Conservation (phyloP, 1,139 yeast species). For the Candida tropicalis region DNA sequence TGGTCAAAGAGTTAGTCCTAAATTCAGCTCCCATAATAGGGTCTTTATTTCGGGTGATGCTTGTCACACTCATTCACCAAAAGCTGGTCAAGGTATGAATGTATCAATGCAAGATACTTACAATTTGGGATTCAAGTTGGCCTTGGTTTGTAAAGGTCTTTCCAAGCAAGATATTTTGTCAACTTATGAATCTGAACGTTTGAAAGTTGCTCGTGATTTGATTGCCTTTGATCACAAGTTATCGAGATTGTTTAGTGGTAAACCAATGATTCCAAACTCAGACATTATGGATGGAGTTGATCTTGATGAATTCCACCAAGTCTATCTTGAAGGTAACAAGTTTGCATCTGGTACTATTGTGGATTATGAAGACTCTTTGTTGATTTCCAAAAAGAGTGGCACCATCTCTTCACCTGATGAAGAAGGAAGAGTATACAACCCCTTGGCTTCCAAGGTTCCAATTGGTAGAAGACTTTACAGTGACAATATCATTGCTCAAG, state of each 20-base stretch:
- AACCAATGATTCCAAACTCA: conserved; percentile 22
- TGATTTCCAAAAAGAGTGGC: conserved; percentile 12
- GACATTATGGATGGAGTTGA: conserved; percentile 24
- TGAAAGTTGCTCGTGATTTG: conserved; percentile 31
- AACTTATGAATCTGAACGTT: conserved; percentile 33
- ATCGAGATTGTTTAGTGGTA: conserved; percentile 32
- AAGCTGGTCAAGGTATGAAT: conserved; percentile 44
- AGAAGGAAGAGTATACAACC: conserved; percentile 9
- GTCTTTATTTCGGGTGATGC: conserved; percentile 40
- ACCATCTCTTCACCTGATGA: conserved; percentile 7
- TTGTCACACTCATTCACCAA: conserved; percentile 40
- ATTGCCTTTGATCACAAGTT: conserved; percentile 33
- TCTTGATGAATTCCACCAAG: conserved; percentile 27
- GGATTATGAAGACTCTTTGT: conserved; percentile 25
- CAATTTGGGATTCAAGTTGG: conserved; percentile 38
- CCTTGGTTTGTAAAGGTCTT: conserved; percentile 29
- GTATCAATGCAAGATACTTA: conserved; percentile 29
- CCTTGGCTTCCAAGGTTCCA: conserved; percentile 25
- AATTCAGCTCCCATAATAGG: conserved; percentile 22
- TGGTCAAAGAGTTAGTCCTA: conserved; percentile 34
- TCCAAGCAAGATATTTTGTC: conserved; percentile 21
- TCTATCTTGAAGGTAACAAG: conserved; percentile 28
- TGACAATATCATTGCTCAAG: conserved; percentile 24
- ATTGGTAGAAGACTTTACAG: conserved; percentile 30
- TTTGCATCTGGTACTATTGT: conserved; percentile 35